These are phyloP conservation scores for Lagenidium sp. DNA, from an alignment of 352 stramenopile species.

Conservation along the genomic window DNA sequence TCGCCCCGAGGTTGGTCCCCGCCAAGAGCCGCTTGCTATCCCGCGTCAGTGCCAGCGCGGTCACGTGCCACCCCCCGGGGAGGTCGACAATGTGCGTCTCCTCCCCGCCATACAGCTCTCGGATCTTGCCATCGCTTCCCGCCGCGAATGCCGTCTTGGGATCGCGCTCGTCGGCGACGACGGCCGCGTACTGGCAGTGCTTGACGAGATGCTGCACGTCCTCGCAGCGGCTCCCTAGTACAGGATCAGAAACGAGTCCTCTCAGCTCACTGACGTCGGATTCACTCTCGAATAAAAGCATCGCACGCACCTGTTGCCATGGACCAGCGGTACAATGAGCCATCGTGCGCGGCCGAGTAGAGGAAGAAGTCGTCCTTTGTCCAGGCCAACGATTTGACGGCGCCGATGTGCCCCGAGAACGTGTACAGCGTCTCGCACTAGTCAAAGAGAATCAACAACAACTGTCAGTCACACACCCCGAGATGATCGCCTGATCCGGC, in stretches of 20 bases:
- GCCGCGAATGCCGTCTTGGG: conserved; percentile 37
- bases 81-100: conserved; percentile 46
- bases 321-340: conserved; percentile 76
- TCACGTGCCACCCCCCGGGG: conserved; percentile 25
- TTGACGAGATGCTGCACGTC: conserved; percentile 72
- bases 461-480: not conserved
- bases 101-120: conserved; percentile 50
- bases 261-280: not conserved
- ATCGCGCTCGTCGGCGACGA: conserved; percentile 43
- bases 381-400: conserved; percentile 57
- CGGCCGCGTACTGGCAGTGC: conserved; percentile 58
- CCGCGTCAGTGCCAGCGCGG: conserved; percentile 45
- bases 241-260: too few species aligned
- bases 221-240: conserved; percentile 52
- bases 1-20: conserved; percentile 45
- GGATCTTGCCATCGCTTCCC: conserved; percentile 59
- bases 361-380: conserved; percentile 64
- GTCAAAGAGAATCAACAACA: not conserved
- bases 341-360: conserved; percentile 71
- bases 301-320: conserved; percentile 18
- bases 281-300: not conserved
- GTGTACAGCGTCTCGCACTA: conserved; percentile 54
- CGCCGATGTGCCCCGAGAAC: conserved; percentile 75
- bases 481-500: not conserved
- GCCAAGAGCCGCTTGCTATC: conserved; percentile 57